Conservation (phyloP, 768 basidiomycete species). For the Leccinum variicolor region DNA sequence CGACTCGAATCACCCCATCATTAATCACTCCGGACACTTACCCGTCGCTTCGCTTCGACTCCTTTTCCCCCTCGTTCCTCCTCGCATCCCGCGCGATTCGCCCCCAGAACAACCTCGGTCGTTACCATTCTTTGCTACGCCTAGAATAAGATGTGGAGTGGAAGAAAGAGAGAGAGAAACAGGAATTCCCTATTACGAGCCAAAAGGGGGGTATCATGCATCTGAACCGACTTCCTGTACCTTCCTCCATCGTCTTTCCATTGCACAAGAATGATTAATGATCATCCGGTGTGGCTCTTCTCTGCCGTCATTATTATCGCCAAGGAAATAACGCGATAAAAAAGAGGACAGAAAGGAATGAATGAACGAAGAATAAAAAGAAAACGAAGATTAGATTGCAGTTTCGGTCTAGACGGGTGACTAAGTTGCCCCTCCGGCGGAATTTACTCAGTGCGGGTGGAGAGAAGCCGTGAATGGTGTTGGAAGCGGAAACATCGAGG, state of each 20-base stretch:
- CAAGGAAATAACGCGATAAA: slow-evolving; percentile 1
- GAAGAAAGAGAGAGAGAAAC: background rate
- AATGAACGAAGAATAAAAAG: background rate
- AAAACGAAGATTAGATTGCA: slow-evolving; percentile 22
- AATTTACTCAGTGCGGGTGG: slow-evolving; percentile 26
- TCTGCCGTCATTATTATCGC: slow-evolving; percentile 7
- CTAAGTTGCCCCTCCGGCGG: slow-evolving; percentile 20
- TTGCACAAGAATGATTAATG: slow-evolving; percentile 20
- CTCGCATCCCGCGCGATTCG: slow-evolving; percentile 3
- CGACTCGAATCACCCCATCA: background rate
- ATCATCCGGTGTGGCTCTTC: background rate
- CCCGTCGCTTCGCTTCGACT: background rate
- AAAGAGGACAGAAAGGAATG: slow-evolving; percentile 4
- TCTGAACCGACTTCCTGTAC: slow-evolving; percentile 19
- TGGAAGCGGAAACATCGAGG: slow-evolving; percentile 19
- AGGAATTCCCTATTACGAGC: slow-evolving; percentile 17
- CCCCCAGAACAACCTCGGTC: slow-evolving; percentile 2
- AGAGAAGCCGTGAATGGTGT: slow-evolving; percentile 16
- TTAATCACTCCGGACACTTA: background rate
- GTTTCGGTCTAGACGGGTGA: slow-evolving; percentile 24
- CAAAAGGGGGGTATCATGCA: slow-evolving; percentile 18
- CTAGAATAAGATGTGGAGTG: background rate
- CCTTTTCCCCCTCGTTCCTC: background rate
- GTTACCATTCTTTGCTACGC: slow-evolving; percentile 11
- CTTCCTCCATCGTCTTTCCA: background rate